phyloP scores from a whole-genome alignment of 768 basidiomycete genomes.

The Crassisporium funariophilum region DNA sequence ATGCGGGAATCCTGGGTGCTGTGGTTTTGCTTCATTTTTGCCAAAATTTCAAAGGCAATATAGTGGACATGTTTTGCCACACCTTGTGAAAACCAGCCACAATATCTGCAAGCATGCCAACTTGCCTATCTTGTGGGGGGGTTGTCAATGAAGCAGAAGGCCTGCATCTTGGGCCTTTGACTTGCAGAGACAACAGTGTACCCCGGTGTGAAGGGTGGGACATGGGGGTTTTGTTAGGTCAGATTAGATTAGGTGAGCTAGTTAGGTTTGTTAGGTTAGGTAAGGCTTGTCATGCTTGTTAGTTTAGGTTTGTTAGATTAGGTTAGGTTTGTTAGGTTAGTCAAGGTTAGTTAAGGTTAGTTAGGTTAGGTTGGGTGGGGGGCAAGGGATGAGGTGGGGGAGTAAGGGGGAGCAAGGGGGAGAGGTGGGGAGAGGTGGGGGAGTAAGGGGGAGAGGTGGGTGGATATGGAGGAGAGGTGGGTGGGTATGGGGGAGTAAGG shows the following conservation, averaged over 20 bases:
- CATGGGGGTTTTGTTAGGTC: neutral
- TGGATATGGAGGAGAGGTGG: no score
- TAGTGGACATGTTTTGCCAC: conserved; percentile 21
- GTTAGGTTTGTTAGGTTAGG: no score
- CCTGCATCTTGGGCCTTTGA: conserved; percentile 14
- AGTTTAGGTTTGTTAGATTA: neutral
- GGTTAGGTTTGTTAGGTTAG: neutral
- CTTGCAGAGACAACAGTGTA: conserved; percentile 9
- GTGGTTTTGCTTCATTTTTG: conserved; percentile 38
- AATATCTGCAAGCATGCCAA: conserved; percentile 8
- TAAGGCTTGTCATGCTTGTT: conserved; percentile 21
- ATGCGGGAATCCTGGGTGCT: conserved; percentile 59
- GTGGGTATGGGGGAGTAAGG: no score
- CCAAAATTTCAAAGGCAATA: conserved; percentile 20
- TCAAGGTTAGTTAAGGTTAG: neutral
- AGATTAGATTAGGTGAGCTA: conserved; percentile 2
- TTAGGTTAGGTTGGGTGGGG: no score
- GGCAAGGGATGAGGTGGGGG: no score
- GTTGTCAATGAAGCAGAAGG: conserved; percentile 10
- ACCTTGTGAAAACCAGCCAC: conserved; percentile 13
- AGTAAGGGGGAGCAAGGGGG: no score
- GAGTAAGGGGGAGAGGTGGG: no score
- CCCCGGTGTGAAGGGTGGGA: neutral
- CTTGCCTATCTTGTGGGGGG: conserved; percentile 4
- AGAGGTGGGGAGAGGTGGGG: no score